A percentile compares a stretch with the other conserved stretches of the same genome.
Evolutionary conservation across 768 basidiomycete genomes (phyloP).

Genomic region (Mycena galopus): DNA sequence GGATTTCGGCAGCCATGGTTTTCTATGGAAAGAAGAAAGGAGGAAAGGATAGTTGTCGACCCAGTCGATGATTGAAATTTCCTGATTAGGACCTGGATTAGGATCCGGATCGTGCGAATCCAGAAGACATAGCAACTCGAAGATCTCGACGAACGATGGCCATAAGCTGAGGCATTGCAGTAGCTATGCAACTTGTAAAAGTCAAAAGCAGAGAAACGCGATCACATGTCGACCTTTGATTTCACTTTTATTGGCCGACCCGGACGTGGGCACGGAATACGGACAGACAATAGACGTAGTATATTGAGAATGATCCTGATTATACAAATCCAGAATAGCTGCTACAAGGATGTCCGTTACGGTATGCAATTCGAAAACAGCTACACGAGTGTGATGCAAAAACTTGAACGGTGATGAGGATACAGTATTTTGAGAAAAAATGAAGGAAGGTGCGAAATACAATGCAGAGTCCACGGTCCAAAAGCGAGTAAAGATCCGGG

Average conservation of each 20-base stretch:
- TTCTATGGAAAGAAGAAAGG: too few relatives aligned
- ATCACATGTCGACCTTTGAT: slow-evolving; percentile 7
- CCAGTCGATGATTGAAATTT: too few relatives aligned
- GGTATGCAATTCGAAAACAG: slow-evolving; percentile 11
- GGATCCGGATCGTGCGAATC: slow-evolving; percentile 3
- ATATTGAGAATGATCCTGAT: slow-evolving; percentile 15
- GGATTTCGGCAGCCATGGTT: slow-evolving; percentile 38
- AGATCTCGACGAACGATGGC: too few relatives aligned
- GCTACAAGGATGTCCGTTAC: background rate
- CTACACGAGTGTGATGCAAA: slow-evolving; percentile 13
- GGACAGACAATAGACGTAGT: too few relatives aligned
- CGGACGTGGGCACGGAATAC: background rate
- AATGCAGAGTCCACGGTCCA: slow-evolving; percentile 21
- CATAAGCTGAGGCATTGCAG: too few relatives aligned
- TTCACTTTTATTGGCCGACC: too few relatives aligned
- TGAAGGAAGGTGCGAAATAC: background rate
- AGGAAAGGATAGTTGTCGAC: too few relatives aligned
- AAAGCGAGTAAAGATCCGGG: background rate
- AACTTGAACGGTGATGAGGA: background rate
- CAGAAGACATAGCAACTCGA: background rate
- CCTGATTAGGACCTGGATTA: too few relatives aligned
- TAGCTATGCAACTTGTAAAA: too few relatives aligned
- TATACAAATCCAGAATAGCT: slow-evolving; percentile 21
- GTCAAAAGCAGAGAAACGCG: background rate
- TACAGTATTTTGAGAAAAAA: slow-evolving; percentile 14